Evolutionary conservation across 495 filamentous ascomycete species (phyloP).

Genomic region (Thermothielavioides terrestris): DNA sequence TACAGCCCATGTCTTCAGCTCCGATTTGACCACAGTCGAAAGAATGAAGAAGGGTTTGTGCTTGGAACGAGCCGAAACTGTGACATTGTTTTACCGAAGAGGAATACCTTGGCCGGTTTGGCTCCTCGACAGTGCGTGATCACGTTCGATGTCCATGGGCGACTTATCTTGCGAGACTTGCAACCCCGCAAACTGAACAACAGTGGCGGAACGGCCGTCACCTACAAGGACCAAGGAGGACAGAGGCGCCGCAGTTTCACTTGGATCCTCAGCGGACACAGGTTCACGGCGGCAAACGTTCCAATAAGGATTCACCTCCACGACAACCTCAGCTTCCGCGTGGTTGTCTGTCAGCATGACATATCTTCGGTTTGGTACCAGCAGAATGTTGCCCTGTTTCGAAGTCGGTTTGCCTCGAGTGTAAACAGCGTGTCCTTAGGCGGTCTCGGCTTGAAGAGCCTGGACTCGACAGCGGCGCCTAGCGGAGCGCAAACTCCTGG

Average conservation of each 20-base stretch:
- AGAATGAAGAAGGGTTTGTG: background rate
- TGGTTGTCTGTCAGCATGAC: conserved; percentile 10
- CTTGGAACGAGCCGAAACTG: background rate
- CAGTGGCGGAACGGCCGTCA: background rate
- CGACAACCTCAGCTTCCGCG: conserved; percentile 2
- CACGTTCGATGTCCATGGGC: background rate
- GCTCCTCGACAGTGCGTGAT: background rate
- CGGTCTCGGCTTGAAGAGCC: background rate
- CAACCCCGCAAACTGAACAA: background rate
- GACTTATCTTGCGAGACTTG: background rate
- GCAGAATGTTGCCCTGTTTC: conserved; percentile 7
- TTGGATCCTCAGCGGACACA: conserved; percentile 7
- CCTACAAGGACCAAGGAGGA: background rate
- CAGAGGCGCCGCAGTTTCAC: background rate
- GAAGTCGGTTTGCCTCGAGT: background rate
- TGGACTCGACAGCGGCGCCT: background rate
- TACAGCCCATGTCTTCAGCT: background rate
- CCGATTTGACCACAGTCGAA: background rate
- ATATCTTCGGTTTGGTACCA: background rate
- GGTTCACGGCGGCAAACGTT: background rate
- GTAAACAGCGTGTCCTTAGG: background rate
- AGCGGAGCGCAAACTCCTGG: background rate
- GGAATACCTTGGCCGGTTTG: background rate
- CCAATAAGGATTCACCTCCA: background rate
- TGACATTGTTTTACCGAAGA: background rate